Percentiles rank a stretch among this genome's conserved stretches.
Conservation (phyloP, 257 asterid species). For the Gentiana macrophylla region DNA sequence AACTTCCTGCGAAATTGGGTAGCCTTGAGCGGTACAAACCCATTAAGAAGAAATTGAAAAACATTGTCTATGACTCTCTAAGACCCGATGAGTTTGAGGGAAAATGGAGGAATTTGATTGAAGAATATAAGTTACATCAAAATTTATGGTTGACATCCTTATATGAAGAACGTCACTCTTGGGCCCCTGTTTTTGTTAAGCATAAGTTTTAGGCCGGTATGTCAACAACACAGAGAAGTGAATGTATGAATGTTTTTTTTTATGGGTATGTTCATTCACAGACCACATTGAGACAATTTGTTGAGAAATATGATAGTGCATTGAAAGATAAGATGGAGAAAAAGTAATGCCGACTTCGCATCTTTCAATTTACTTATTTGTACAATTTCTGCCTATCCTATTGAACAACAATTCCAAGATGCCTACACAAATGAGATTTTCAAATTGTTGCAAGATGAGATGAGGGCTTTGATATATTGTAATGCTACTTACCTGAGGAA, state of each 20-base stretch:
- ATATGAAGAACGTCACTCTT: background rate
- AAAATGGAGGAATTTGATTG: background rate
- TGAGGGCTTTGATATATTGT: background rate
- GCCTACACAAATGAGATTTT: background rate
- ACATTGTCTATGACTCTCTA: background rate
- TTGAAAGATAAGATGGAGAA: background rate
- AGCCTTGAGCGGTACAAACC: background rate
- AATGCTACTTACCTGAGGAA: background rate
- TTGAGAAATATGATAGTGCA: background rate
- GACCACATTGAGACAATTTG: background rate
- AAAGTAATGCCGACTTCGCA: background rate
- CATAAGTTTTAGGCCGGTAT: background rate
- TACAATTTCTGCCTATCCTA: background rate
- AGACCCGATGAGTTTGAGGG: background rate
- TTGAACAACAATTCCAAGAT: background rate
- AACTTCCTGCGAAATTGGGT: background rate
- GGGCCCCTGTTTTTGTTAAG: background rate
- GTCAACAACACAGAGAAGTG: slow-evolving; percentile 1
- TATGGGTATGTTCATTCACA: background rate
- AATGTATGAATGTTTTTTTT: slow-evolving; percentile 1
- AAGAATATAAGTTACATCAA: background rate
- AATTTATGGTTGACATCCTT: background rate
- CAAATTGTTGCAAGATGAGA: background rate
- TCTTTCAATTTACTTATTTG: background rate
- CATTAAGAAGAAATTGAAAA: background rate